phyloP scores from a whole-genome alignment of 495 filamentous ascomycete genomes.

The Ramalina peruviana region DNA sequence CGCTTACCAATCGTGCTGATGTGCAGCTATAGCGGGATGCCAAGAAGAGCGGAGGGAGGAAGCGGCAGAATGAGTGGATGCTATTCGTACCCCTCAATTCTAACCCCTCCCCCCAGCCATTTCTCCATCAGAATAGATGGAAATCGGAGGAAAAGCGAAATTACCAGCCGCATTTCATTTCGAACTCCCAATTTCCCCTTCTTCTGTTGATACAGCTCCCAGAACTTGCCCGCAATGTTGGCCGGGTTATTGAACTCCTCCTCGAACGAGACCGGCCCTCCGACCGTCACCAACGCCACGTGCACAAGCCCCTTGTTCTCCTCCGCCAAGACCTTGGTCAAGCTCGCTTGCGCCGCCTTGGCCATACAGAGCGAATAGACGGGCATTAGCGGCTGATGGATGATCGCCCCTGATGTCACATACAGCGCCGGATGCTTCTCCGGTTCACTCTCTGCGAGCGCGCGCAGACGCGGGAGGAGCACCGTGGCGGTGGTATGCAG shows the following conservation, averaged over 20 bases:
- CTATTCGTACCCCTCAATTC: not conserved
- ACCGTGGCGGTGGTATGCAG: conserved; percentile 28
- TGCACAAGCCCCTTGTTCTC: conserved; percentile 11
- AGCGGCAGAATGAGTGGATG: not conserved
- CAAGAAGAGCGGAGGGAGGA: too few relatives aligned
- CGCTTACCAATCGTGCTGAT: too few relatives aligned
- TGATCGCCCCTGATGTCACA: conserved; percentile 5
- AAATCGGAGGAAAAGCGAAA: too few relatives aligned
- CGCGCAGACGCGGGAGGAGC: conserved; percentile 46
- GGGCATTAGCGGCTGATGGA: conserved; percentile 8
- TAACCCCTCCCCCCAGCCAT: too few relatives aligned
- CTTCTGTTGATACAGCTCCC: conserved; percentile 8
- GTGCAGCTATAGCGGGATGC: too few relatives aligned
- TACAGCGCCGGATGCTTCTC: conserved; percentile 8
- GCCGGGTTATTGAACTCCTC: conserved; percentile 5
- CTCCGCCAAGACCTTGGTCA: conserved; percentile 9
- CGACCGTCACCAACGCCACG: conserved; percentile 8
- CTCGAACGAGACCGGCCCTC: conserved; percentile 1
- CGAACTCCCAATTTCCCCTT: conserved; percentile 8
- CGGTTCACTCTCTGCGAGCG: conserved; percentile 26
- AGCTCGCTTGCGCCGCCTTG: conserved; percentile 6
- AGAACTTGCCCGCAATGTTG: conserved; percentile 9
- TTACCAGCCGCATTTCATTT: conserved; percentile 11
- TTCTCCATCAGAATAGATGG: too few relatives aligned
- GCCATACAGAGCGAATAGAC: conserved; percentile 11